These are phyloP conservation scores for Talaromyces stipitatus DNA, from an alignment of 495 filamentous ascomycete species.

Conservation along the genomic window DNA sequence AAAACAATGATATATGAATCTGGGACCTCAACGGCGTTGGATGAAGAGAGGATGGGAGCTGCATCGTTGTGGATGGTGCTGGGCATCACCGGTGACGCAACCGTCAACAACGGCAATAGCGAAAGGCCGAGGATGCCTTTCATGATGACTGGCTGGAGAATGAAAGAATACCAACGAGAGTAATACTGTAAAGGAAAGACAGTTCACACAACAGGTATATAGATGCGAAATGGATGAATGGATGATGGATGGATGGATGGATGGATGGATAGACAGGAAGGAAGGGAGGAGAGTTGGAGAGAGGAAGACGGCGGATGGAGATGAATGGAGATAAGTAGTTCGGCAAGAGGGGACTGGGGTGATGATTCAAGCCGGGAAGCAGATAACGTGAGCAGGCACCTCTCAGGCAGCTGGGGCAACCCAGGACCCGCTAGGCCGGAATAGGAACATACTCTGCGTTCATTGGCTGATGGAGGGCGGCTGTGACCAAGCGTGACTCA, in stretches of 20 bases:
- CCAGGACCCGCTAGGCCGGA: background rate
- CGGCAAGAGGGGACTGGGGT: background rate
- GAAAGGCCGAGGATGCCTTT: slow-evolving; percentile 60
- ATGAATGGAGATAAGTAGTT: slow-evolving; percentile 15
- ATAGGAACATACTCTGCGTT: background rate
- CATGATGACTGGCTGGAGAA: slow-evolving; percentile 48
- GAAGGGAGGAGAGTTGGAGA: slow-evolving; percentile 26
- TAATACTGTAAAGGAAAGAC: slow-evolving; percentile 10
- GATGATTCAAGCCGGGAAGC: background rate
- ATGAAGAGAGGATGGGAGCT: slow-evolving; percentile 80
- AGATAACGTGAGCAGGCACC: slow-evolving; percentile 12
- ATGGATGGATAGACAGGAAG: slow-evolving; percentile 32
- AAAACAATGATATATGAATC: slow-evolving; percentile 97
- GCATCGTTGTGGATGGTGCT: slow-evolving; percentile 78
- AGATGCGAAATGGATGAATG: slow-evolving; percentile 18
- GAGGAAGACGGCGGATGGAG: slow-evolving; percentile 20
- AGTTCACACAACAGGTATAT: slow-evolving; percentile 4
- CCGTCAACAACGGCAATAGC: slow-evolving; percentile 56
- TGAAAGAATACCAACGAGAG: slow-evolving; percentile 10
- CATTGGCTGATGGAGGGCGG: background rate
- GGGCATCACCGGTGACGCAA: slow-evolving; percentile 68
- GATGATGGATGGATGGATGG: slow-evolving; percentile 25
- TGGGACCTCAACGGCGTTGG: slow-evolving; percentile 66
- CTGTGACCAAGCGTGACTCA: background rate
- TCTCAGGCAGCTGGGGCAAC: background rate